Evolutionary conservation across 257 asterid species (phyloP), one percentile per base, ranked within the genome.

Genomic region (Gentiana dahurica): DNA sequence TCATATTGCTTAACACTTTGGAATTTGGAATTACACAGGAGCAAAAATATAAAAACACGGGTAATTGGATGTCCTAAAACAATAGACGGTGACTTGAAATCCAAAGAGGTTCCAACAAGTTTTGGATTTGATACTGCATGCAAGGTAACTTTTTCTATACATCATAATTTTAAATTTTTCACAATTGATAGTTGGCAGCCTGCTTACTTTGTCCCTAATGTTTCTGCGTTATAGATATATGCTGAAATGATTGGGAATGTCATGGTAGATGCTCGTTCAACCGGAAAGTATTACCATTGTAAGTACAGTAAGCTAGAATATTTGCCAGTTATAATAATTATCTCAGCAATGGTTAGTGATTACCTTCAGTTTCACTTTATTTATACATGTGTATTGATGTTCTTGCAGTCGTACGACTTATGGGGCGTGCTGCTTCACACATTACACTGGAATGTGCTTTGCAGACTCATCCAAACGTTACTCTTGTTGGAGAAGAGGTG

Each of bases 351-450:
- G 3, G 39, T 49, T 39, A 10, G 12, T 15, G 38, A 41, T 51
- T 45, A 50, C 47, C 12, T 32, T 11, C 36, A 15, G 15, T 13
- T 7, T 2, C 38, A 61, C 12, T 51, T 15, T 35, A 1, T 34
- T 24, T 7, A 51, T 7, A 11, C 12, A 50, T 49, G 10, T 63
- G 33, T 6, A 52, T 39, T 24, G 38, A 38, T 7, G 32, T n/a
- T 5, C 43, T 69, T 65, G 62, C 85, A 92, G 99, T 92, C 77
- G 99, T 92, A 59, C 76, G 97, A 63, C 97, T 92, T 58, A 92
- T 92, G 99, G 99, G 99, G 4, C 94, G 97, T 72, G 86, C 99
- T 71, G 99, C 97, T 65, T 92, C 99, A 60, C 98, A 91, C 83
- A 91, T 91, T 58, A 91, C 98, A 57, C 66, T 91, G 55, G 98